Evolutionary conservation across 2,329 filamentous ascomycete species (phyloP).

Genomic region (Curvularia hawaiiensis): DNA sequence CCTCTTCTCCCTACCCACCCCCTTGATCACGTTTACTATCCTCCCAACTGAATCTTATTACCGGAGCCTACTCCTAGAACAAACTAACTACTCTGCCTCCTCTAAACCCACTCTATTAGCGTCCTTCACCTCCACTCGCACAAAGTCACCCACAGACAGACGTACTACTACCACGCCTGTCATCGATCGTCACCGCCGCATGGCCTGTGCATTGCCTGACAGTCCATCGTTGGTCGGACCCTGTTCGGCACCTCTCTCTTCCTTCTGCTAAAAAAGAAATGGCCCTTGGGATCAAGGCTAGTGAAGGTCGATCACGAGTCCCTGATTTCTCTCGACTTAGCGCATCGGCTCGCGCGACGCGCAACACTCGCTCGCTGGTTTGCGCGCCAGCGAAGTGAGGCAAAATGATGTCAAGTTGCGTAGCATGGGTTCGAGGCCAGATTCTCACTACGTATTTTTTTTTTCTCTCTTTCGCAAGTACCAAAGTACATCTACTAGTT

Average conservation of each 20-base stretch:
- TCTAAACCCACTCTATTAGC: neutral
- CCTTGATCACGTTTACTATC: neutral
- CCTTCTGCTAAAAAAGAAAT: too few species aligned
- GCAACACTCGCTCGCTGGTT: too few species aligned
- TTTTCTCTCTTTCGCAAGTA: neutral
- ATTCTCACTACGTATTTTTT: too few species aligned
- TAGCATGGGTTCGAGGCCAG: neutral
- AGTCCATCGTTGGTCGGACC: neutral
- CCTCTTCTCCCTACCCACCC: neutral
- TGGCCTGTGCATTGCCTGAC: neutral
- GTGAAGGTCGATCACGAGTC: too few species aligned
- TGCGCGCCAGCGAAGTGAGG: neutral
- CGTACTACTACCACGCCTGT: too few species aligned
- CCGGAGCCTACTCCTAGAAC: too few species aligned
- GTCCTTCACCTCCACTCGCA: neutral
- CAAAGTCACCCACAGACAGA: neutral
- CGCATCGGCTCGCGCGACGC: too few species aligned
- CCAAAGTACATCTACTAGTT: too few species aligned
- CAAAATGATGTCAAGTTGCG: neutral
- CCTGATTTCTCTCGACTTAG: neutral
- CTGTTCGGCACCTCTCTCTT: neutral
- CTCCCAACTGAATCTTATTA: neutral
- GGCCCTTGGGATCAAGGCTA: too few species aligned
- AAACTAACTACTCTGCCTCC: neutral
- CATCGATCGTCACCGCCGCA: constrained; percentile 1